A percentile compares a stretch with the other conserved stretches of the same genome.
Conservation (phyloP, 108 stramenopile species). For the Seminavis robusta region DNA sequence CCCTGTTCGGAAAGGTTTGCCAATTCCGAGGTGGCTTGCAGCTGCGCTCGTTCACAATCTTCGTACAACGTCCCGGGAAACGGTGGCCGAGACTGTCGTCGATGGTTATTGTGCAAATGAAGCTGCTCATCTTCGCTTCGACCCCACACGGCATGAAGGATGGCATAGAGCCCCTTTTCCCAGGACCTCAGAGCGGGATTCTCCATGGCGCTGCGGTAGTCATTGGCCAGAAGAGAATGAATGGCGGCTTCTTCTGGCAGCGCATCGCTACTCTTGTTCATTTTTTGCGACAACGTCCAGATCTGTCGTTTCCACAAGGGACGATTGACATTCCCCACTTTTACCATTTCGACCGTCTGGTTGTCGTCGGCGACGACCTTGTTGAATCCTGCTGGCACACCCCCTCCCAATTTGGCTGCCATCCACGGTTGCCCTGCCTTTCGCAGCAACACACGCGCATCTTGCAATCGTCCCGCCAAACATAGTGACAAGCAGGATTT, state of each 20-base stretch:
- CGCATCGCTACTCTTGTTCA: background rate
- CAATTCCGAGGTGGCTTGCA: slow-evolving; percentile 25
- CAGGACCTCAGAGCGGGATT: slow-evolving; percentile 55
- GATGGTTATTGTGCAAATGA: slow-evolving; percentile 41
- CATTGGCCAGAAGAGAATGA: slow-evolving; percentile 51
- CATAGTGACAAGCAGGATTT: slow-evolving; percentile 45
- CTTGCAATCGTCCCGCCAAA: slow-evolving; percentile 47
- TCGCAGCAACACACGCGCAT: slow-evolving; percentile 45
- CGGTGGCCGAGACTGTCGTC: background rate
- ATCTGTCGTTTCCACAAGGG: slow-evolving; percentile 65
- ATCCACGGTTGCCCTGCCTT: slow-evolving; percentile 65
- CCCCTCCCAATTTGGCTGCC: slow-evolving; percentile 60
- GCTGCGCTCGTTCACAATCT: slow-evolving; percentile 31
- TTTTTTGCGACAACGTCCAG: slow-evolving; percentile 44
- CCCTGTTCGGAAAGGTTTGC: slow-evolving; percentile 16
- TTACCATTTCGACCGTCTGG: background rate
- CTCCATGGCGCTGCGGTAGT: slow-evolving; percentile 40
- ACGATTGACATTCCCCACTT: slow-evolving; percentile 59
- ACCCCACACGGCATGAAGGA: slow-evolving; percentile 36
- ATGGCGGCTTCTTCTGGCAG: slow-evolving; percentile 63
- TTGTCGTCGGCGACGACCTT: background rate
- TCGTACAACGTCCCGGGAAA: slow-evolving; percentile 28
- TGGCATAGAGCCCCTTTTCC: slow-evolving; percentile 50
- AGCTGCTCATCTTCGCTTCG: slow-evolving; percentile 62
- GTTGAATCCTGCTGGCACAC: slow-evolving; percentile 36